Conservation (phyloP, 2,329 filamentous ascomycete genomes). For the Akanthomyces lecanii region DNA sequence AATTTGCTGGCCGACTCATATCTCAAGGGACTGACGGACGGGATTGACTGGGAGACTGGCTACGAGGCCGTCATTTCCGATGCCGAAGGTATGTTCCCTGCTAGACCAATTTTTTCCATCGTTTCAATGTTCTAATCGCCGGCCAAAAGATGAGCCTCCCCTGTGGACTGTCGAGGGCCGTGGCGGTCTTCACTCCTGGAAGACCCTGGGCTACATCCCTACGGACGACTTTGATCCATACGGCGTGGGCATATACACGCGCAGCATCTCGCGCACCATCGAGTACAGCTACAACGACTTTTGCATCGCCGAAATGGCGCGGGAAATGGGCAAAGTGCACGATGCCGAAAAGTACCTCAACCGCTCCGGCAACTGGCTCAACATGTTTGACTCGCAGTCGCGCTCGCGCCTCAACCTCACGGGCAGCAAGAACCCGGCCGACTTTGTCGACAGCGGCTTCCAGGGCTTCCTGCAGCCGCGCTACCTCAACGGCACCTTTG, state of each 20-base stretch:
- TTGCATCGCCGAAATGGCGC: slow-evolving; percentile 60
- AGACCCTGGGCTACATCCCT: slow-evolving; percentile 67
- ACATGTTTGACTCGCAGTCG: slow-evolving; percentile 52
- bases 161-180: slow-evolving; percentile 68
- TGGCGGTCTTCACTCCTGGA: slow-evolving; percentile 69
- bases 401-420: slow-evolving; percentile 34
- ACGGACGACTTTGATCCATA: slow-evolving; percentile 61
- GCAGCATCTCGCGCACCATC: slow-evolving; percentile 68
- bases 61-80: slow-evolving; percentile 72
- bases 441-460: slow-evolving; percentile 45
- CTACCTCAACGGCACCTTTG: slow-evolving; percentile 61
- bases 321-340: slow-evolving; percentile 47
- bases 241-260: slow-evolving; percentile 61
- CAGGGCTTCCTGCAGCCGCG: slow-evolving; percentile 67
- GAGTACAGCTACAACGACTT: slow-evolving; percentile 82
- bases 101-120: slow-evolving; percentile 42
- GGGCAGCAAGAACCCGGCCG: slow-evolving; percentile 30
- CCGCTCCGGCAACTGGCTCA: slow-evolving; percentile 64
- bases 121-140: neutral
- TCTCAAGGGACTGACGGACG: slow-evolving; percentile 62
- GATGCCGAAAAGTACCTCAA: slow-evolving; percentile 57
- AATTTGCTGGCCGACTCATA: slow-evolving; percentile 66
- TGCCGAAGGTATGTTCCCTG: slow-evolving; percentile 56
- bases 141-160: slow-evolving; percentile 39
- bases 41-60: slow-evolving; percentile 64